These are phyloP conservation scores for Flaveria brownii DNA, from an alignment of 129 eudicot species.

Conservation along the genomic window DNA sequence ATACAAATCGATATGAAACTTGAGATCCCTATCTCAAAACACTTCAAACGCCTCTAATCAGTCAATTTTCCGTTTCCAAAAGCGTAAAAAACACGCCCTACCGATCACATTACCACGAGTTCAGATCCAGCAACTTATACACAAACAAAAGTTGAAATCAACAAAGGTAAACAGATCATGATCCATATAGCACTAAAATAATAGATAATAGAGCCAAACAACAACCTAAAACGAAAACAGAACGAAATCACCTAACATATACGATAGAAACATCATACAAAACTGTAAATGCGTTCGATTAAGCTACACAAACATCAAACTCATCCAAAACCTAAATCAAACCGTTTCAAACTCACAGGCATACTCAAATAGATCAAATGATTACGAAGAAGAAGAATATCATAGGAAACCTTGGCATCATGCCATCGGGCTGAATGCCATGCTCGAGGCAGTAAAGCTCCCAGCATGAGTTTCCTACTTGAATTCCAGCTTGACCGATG, in stretches of 20 bases:
- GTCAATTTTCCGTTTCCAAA: background rate
- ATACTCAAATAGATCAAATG: background rate
- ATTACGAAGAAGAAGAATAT: background rate
- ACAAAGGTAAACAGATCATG: background rate
- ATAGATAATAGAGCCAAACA: background rate
- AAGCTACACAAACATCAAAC: conserved; percentile 9
- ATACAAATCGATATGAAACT: background rate
- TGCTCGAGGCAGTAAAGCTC: conserved; percentile 32
- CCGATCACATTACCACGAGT: background rate
- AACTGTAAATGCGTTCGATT: background rate
- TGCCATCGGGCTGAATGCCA: conserved; percentile 33
- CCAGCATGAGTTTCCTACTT: conserved; percentile 31
- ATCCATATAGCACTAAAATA: background rate
- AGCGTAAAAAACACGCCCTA: background rate
- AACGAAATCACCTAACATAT: background rate
- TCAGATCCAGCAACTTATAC: conserved; percentile 9
- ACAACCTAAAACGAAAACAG: background rate
- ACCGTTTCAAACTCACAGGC: background rate
- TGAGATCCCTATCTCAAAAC: conserved; percentile 22
- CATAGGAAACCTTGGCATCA: conserved; percentile 20
- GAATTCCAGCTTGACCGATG: conserved; percentile 34
- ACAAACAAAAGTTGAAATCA: background rate
- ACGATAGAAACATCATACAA: background rate
- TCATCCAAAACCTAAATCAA: conserved; percentile 14
- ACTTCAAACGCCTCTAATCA: conserved; percentile 6